Conservation (phyloP, 2,329 filamentous ascomycete genomes). For the Aureobasidium sp. region DNA sequence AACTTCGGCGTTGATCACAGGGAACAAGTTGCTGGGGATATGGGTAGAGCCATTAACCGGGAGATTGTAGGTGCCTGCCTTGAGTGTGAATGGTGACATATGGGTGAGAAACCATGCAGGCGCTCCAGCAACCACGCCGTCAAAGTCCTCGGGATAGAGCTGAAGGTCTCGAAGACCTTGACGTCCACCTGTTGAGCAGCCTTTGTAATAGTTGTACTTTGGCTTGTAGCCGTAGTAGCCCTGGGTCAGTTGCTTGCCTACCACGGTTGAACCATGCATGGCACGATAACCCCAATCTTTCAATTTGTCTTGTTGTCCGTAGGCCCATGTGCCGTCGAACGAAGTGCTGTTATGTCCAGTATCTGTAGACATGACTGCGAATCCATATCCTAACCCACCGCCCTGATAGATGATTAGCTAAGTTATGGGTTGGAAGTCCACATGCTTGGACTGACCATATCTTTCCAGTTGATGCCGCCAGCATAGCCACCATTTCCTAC, state of each 20-base stretch:
- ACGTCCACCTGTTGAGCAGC: constrained; percentile 66
- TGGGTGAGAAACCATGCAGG: constrained; percentile 58
- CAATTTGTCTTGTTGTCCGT: constrained; percentile 38
- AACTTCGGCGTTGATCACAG: constrained; percentile 49
- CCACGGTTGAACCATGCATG: constrained; percentile 55
- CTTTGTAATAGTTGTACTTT: constrained; percentile 59
- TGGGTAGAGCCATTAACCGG: constrained; percentile 50
- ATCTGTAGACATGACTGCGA: constrained; percentile 50
- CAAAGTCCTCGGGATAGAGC: constrained; percentile 62
- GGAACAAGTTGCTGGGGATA: constrained; percentile 48
- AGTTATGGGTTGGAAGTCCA: background rate
- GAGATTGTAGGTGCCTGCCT: constrained; percentile 54
- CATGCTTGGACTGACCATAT: constrained; percentile 44
- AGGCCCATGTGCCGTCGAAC: constrained; percentile 41
- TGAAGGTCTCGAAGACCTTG: constrained; percentile 64
- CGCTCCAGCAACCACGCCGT: constrained; percentile 62
- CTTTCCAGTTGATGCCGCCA: constrained; percentile 54
- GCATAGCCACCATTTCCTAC: constrained; percentile 54
- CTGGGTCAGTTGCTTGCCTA: constrained; percentile 54
- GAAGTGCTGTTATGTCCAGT: constrained; percentile 50
- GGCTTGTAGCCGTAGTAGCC: constrained; percentile 53
- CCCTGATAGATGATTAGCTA: constrained; percentile 7
- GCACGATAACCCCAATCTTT: constrained; percentile 44
- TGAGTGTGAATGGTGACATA: constrained; percentile 50
- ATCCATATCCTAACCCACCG: constrained; percentile 43